phyloP scores from a whole-genome alignment of 805 yeast genomes.

The Torulaspora maleeae region DNA sequence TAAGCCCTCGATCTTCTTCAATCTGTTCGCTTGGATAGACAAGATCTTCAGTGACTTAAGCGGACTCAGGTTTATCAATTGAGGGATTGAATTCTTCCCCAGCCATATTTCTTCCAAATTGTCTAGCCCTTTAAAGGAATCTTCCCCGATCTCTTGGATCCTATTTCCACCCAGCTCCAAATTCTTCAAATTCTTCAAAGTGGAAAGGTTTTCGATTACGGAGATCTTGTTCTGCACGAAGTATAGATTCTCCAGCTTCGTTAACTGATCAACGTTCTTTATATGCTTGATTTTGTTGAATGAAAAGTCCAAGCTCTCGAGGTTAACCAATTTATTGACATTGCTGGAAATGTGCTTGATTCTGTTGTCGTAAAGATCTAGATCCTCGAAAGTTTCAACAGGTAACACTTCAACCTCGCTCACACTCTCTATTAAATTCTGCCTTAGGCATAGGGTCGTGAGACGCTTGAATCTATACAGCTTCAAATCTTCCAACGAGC shows the following conservation, averaged over 20 bases:
- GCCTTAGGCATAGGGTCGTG: slow-evolving; percentile 67
- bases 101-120: slow-evolving; percentile 79
- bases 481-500: slow-evolving; percentile 56
- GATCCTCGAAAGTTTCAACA: slow-evolving; percentile 55
- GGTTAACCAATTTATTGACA: slow-evolving; percentile 51
- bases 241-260: slow-evolving; percentile 61
- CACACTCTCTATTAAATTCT: slow-evolving; percentile 73
- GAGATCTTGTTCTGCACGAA: slow-evolving; percentile 85
- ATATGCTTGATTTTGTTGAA: slow-evolving; percentile 86
- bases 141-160: slow-evolving; percentile 42
- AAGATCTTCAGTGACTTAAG: slow-evolving; percentile 64
- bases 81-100: slow-evolving; percentile 76
- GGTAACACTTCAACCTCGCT: slow-evolving; percentile 61
- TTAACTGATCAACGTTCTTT: slow-evolving; percentile 64
- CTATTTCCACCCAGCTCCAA: slow-evolving; percentile 88
- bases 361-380: slow-evolving; percentile 89
- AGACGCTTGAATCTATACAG: slow-evolving; percentile 54
- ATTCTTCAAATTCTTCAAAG: slow-evolving; percentile 52
- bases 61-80: slow-evolving; percentile 55
- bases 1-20: slow-evolving; percentile 75
- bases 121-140: slow-evolving; percentile 48
- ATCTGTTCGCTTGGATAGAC: slow-evolving; percentile 82
- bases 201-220: slow-evolving; percentile 62
- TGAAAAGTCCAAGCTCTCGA: slow-evolving; percentile 70
- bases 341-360: slow-evolving; percentile 79